Percentiles rank a stretch among this genome's conserved stretches.
These are phyloP conservation scores for Aspergillus mulundensis DNA, from an alignment of 495 filamentous ascomycete genomes.

Conservation along the genomic window DNA sequence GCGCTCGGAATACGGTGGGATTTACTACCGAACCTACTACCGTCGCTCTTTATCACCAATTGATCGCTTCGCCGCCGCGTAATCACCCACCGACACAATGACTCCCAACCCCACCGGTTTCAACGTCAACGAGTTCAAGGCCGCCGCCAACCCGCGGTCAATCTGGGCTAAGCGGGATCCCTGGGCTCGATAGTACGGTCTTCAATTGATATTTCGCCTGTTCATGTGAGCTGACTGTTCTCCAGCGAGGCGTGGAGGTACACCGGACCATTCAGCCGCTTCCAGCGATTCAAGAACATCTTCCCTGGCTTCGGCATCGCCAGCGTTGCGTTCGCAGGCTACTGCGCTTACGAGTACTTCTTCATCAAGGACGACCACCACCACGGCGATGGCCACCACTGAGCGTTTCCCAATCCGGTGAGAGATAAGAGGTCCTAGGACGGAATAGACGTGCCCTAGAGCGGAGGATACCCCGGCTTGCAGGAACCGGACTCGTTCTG, in stretches of 20 bases:
- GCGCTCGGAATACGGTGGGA: constrained; percentile 14
- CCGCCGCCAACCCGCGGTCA: constrained; percentile 57
- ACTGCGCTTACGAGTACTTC: constrained; percentile 82
- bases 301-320: constrained; percentile 92
- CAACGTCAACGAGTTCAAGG: constrained; percentile 67
- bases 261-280: constrained; percentile 80
- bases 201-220: background rate
- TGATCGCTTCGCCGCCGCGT: background rate
- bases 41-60: constrained; percentile 3
- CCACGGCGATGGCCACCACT: constrained; percentile 50
- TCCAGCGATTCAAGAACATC: constrained; percentile 76
- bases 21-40: background rate
- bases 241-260: constrained; percentile 91
- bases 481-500: constrained; percentile 1
- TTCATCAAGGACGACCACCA: constrained; percentile 77
- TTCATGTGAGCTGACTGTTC: constrained; percentile 15
- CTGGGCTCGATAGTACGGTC: constrained; percentile 70
- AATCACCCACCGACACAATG: constrained; percentile 33
- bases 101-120: constrained; percentile 77
- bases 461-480: constrained; percentile 31
- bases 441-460: background rate
- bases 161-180: constrained; percentile 66
- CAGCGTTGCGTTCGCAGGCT: constrained; percentile 81
- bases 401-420: constrained; percentile 5
- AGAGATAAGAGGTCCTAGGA: background rate